phyloP scores from a whole-genome alignment of 805 yeast species.

The Torulaspora gathmanii region DNA sequence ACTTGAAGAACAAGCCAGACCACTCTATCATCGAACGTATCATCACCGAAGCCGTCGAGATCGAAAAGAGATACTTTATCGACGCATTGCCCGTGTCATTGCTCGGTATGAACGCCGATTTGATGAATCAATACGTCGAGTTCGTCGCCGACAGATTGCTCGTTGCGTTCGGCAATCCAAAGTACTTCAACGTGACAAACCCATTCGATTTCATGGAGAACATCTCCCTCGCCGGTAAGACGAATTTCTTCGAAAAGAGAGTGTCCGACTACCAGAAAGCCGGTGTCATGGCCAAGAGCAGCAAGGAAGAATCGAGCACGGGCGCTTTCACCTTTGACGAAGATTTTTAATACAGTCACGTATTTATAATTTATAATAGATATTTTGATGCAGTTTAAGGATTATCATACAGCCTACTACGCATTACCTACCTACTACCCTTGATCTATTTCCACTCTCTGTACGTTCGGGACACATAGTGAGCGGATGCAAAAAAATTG shows the following conservation, averaged over 20 bases:
- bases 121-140: slow-evolving; percentile 98
- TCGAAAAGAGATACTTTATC: slow-evolving; percentile 90
- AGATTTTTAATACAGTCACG: slow-evolving; percentile 58
- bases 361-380: not conserved
- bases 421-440: too few species aligned
- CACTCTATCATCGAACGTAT: slow-evolving; percentile 73
- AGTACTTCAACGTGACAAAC: slow-evolving; percentile 78
- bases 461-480: too few species aligned
- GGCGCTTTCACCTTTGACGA: slow-evolving; percentile 81
- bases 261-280: slow-evolving; percentile 99
- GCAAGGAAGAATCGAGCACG: slow-evolving; percentile 45
- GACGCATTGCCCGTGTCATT: slow-evolving; percentile 92
- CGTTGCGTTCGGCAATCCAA: slow-evolving; percentile 85
- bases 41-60: slow-evolving; percentile 90
- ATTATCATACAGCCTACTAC: not conserved
- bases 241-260: slow-evolving; percentile 98
- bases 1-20: slow-evolving; percentile 84
- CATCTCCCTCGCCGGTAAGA: slow-evolving; percentile 96
- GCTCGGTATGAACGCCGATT: slow-evolving; percentile 88
- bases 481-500: slow-evolving; percentile 9
- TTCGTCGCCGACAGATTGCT: slow-evolving; percentile 95
- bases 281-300: slow-evolving; percentile 87
- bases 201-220: slow-evolving; percentile 99
- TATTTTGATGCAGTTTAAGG: not conserved
- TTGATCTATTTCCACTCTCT: too few species aligned